Conservation (phyloP, 148 eudicot genomes). For the Fallopia convolvulus region DNA sequence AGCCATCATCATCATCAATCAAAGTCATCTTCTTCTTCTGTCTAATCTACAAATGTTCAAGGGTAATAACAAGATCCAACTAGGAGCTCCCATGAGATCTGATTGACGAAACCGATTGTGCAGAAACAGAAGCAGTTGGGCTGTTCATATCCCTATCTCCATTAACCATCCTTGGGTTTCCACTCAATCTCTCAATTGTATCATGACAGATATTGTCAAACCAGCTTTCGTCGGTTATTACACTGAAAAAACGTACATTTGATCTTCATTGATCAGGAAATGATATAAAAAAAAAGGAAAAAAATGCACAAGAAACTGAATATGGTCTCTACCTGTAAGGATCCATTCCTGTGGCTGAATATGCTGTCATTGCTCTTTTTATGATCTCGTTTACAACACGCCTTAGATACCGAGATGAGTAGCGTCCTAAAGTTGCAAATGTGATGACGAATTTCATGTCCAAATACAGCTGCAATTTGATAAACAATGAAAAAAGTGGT, state of each 20-base stretch:
- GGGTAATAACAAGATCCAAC: background rate
- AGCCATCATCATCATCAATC: background rate
- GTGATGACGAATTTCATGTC: constrained; percentile 90
- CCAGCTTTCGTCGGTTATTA: constrained; percentile 44
- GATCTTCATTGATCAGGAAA: background rate
- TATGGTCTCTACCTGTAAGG: constrained; percentile 52
- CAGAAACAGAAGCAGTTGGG: constrained; percentile 94
- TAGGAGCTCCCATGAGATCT: constrained; percentile 90
- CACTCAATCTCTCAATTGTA: constrained; percentile 63
- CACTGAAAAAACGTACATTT: background rate
- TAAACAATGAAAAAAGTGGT: background rate
- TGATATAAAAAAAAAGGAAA: too few relatives aligned
- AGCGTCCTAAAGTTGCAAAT: constrained; percentile 93
- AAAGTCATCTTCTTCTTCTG: background rate
- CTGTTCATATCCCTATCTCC: constrained; percentile 76
- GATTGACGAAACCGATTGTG: constrained; percentile 78
- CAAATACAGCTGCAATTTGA: constrained; percentile 60
- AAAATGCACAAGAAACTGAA: background rate
- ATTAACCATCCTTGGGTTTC: constrained; percentile 52
- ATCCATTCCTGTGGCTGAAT: constrained; percentile 76
- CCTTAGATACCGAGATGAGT: constrained; percentile 70
- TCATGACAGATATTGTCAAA: constrained; percentile 74
- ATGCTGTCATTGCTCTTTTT: constrained; percentile 63
- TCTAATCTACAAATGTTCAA: constrained; percentile 12
- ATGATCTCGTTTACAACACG: constrained; percentile 85